These are phyloP conservation scores for Fusarium xylarioides DNA, from an alignment of 2,329 filamentous ascomycete genomes.

Conservation along the genomic window DNA sequence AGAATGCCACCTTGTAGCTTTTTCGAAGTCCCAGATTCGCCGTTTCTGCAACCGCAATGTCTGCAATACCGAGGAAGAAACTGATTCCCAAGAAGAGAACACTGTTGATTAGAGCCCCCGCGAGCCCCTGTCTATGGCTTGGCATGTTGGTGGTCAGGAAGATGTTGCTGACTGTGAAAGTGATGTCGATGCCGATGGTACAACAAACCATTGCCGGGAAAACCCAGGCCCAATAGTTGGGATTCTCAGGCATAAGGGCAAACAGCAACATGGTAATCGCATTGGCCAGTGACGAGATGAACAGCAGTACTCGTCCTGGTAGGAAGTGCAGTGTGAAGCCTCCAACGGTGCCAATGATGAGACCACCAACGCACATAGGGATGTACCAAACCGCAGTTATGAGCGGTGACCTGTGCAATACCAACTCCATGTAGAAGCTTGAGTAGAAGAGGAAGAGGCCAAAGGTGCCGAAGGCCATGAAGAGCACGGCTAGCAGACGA, in stretches of 20 bases:
- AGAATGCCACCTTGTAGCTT: conserved; percentile 42
- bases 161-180: conserved; percentile 72
- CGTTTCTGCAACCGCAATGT: conserved; percentile 59
- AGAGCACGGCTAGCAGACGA: conserved; percentile 62
- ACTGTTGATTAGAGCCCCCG: conserved; percentile 70
- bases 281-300: conserved; percentile 62
- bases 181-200: conserved; percentile 72
- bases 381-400: conserved; percentile 67
- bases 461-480: conserved; percentile 63
- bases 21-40: conserved; percentile 50
- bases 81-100: conserved; percentile 71
- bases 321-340: conserved; percentile 66
- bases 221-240: conserved; percentile 70
- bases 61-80: conserved; percentile 69
- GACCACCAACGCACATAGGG: conserved; percentile 67
- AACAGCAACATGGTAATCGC: conserved; percentile 63
- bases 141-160: conserved; percentile 73
- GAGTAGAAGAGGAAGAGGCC: conserved; percentile 71
- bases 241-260: conserved; percentile 61
- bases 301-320: conserved; percentile 61
- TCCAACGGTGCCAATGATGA: conserved; percentile 62
- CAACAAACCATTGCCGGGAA: conserved; percentile 69
- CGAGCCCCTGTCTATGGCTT: conserved; percentile 67
- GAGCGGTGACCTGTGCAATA: conserved; percentile 62
- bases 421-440: conserved; percentile 67